phyloP scores from a whole-genome alignment of 2,329 filamentous ascomycete species.

The Arthrinium phaeospermum region DNA sequence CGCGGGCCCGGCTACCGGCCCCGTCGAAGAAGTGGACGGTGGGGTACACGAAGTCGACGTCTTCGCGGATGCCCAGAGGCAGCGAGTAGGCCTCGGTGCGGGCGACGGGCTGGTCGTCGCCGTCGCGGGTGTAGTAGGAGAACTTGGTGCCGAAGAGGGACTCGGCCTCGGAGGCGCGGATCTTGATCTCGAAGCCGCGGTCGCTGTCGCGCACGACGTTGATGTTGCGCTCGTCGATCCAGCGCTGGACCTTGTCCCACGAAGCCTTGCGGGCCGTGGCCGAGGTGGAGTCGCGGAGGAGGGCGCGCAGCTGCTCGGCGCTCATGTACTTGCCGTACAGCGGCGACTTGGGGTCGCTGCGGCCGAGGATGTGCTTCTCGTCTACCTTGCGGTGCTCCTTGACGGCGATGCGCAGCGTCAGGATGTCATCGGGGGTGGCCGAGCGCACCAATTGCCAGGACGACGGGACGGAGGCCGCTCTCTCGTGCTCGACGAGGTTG shows the following conservation, averaged over 20 bases:
- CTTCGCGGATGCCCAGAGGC: not conserved
- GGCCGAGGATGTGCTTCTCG: slow-evolving; percentile 8
- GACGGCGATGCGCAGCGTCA: slow-evolving; percentile 18
- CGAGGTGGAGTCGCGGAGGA: not conserved
- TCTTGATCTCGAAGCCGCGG: slow-evolving; percentile 17
- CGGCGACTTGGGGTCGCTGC: slow-evolving; percentile 4
- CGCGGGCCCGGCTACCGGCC: not conserved
- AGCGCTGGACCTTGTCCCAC: slow-evolving; percentile 10
- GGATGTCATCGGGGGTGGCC: not conserved
- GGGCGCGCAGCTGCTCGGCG: not conserved
- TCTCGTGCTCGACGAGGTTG: slow-evolving; percentile 11
- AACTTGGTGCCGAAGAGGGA: slow-evolving; percentile 9
- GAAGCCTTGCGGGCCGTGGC: slow-evolving; percentile 2
- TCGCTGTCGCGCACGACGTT: not conserved
- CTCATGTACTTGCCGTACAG: slow-evolving; percentile 1
- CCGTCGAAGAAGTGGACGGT: slow-evolving; percentile 16
- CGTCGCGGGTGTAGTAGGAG: slow-evolving; percentile 12
- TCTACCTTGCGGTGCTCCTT: slow-evolving; percentile 7
- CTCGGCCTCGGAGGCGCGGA: not conserved
- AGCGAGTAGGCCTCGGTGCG: slow-evolving; percentile 20
- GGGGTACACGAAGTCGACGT: slow-evolving; percentile 21
- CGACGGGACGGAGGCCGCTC: not conserved
- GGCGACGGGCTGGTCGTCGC: not conserved
- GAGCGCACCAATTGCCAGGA: slow-evolving; percentile 9
- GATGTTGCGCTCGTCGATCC: slow-evolving; percentile 7